Evolutionary conservation across 2,329 filamentous ascomycete genomes (phyloP).

Genomic region (Hypocrella siamensis): DNA sequence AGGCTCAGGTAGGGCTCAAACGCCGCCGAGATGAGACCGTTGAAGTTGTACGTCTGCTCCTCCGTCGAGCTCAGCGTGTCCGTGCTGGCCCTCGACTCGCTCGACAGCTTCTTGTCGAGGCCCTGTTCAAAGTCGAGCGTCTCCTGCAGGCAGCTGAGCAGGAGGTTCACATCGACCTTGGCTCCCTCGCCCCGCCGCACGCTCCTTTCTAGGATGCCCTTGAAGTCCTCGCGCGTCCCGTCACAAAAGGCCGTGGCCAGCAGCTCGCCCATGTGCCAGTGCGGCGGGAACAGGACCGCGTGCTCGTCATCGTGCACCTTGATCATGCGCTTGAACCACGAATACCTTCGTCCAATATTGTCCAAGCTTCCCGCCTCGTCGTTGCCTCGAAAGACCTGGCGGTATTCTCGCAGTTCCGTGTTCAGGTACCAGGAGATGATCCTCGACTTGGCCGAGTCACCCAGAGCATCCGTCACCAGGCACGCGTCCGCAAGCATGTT

Average conservation of each 20-base stretch:
- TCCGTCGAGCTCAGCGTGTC: conserved; percentile 76
- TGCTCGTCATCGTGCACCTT: conserved; percentile 95
- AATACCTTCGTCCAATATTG: conserved; percentile 88
- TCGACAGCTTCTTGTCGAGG: conserved; percentile 70
- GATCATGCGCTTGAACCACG: conserved; percentile 92
- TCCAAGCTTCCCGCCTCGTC: conserved; percentile 93
- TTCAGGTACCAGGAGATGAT: conserved; percentile 97
- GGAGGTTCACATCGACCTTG: conserved; percentile 74
- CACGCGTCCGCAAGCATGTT: conserved; percentile 73
- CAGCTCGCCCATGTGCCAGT: conserved; percentile 83
- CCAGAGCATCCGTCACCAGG: conserved; percentile 84
- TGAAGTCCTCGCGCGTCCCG: conserved; percentile 89
- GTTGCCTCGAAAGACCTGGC: conserved; percentile 88
- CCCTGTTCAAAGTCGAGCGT: conserved; percentile 94
- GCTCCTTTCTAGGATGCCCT: conserved; percentile 75
- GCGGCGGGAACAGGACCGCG: conserved; percentile 66
- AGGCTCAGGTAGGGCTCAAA: conserved; percentile 95
- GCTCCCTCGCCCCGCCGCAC: conserved; percentile 65
- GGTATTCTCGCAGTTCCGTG: conserved; percentile 86
- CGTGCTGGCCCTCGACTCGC: conserved; percentile 60
- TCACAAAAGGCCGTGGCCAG: conserved; percentile 89
- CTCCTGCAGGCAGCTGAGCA: conserved; percentile 82
- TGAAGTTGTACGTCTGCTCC: conserved; percentile 62
- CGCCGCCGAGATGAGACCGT: conserved; percentile 83
- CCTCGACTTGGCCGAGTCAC: conserved; percentile 67